phyloP scores from a whole-genome alignment of 495 filamentous ascomycete species.

The Xylaria flabelliformis region DNA sequence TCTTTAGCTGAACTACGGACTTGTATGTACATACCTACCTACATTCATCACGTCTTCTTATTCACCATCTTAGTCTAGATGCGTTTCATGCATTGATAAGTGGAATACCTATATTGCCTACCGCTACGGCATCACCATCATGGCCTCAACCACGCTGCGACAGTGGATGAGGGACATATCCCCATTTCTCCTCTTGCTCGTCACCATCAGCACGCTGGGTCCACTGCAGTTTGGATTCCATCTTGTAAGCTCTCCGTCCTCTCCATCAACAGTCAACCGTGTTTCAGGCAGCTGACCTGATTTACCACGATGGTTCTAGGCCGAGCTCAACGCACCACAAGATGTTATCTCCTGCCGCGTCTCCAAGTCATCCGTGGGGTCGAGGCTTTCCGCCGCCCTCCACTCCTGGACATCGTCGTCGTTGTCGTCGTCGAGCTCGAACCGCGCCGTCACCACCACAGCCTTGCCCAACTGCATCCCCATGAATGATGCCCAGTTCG shows the following conservation, averaged over 20 bases:
- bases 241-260: constrained; percentile 62
- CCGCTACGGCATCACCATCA: constrained; percentile 25
- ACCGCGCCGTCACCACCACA: constrained; percentile 33
- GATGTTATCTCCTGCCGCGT: constrained; percentile 82
- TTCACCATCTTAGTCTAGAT: neutral
- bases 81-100: neutral
- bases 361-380: constrained; percentile 58
- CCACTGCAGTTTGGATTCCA: constrained; percentile 95
- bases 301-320: constrained; percentile 55
- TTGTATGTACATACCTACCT: too few species aligned
- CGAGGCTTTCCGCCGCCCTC: constrained; percentile 38
- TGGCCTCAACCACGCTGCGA: constrained; percentile 43
- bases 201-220: constrained; percentile 72
- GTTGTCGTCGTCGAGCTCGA: constrained; percentile 32
- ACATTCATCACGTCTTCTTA: neutral
- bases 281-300: neutral
- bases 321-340: constrained; percentile 93
- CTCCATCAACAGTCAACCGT: neutral
- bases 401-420: constrained; percentile 40
- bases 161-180: constrained; percentile 56
- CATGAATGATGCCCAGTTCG: constrained; percentile 79
- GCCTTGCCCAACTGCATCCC: constrained; percentile 76
- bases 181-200: constrained; percentile 67
- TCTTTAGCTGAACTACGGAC: neutral
- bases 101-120: neutral